phyloP scores from a whole-genome alignment of 1,284 basidiomycete species.

The Naganishia liquefaciens region DNA sequence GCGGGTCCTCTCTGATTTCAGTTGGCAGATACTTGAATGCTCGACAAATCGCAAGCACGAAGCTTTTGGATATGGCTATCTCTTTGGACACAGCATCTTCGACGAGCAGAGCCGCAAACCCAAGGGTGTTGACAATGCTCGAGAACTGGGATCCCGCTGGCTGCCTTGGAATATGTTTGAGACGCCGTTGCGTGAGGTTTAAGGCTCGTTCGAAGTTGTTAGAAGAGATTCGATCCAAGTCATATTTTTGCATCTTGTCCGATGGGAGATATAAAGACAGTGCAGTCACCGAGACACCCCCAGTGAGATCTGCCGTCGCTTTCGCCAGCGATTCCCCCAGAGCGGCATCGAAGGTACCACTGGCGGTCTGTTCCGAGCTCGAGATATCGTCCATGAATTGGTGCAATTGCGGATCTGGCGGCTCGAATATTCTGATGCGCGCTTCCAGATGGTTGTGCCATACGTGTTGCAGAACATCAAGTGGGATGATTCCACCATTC shows the following conservation, averaged over 20 bases:
- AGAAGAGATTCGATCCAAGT: neutral
- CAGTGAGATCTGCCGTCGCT: conserved; percentile 2
- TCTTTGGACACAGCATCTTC: conserved; percentile 1
- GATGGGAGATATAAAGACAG: conserved; percentile 17
- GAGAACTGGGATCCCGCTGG: conserved; percentile 5
- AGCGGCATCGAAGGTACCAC: conserved; percentile 2
- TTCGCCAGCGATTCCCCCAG: neutral
- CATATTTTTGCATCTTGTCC: neutral
- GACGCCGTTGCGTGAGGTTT: conserved; percentile 2
- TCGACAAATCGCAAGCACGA: conserved; percentile 1
- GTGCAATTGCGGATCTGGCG: conserved; percentile 6
- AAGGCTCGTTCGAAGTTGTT: conserved; percentile 3
- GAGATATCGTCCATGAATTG: neutral
- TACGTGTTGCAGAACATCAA: conserved; percentile 2
- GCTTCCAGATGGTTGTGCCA: conserved; percentile 18
- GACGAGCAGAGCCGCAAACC: conserved; percentile 11
- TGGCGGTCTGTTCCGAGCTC: neutral
- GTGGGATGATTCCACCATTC: conserved; percentile 6
- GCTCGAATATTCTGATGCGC: conserved; percentile 2
- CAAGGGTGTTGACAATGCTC: conserved; percentile 11
- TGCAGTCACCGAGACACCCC: neutral
- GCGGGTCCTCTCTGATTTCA: conserved; percentile 1
- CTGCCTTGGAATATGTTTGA: conserved; percentile 17
- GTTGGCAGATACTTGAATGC: conserved; percentile 13
- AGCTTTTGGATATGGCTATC: neutral